Conservation (phyloP, 1,284 basidiomycete genomes). For the Rhodotorula sp. region DNA sequence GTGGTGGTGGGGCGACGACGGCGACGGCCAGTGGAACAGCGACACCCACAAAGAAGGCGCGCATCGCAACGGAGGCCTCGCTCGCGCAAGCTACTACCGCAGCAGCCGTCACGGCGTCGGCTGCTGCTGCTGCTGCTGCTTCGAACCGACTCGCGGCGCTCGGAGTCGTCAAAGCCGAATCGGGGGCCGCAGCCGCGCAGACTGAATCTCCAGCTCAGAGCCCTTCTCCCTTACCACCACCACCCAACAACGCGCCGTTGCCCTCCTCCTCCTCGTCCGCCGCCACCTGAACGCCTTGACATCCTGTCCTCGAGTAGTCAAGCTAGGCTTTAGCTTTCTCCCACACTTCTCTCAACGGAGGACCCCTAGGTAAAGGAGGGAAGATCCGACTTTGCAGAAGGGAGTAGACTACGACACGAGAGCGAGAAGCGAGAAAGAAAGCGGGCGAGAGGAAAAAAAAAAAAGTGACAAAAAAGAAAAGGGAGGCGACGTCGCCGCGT, state of each 20-base stretch:
- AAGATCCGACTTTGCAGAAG: too few relatives aligned
- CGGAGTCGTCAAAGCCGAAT: constrained; percentile 8
- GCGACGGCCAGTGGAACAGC: background rate
- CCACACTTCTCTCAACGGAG: too few relatives aligned
- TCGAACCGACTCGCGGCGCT: constrained; percentile 10
- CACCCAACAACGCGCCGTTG: background rate
- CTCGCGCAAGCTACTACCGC: background rate
- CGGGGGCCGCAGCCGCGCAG: background rate
- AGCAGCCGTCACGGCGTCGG: background rate
- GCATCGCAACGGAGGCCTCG: background rate
- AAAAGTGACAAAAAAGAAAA: background rate
- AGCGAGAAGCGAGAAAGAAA: background rate
- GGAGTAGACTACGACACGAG: constrained; percentile 5
- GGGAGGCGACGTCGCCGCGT: too few relatives aligned
- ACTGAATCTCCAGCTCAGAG: constrained; percentile 6
- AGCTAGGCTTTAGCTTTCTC: too few relatives aligned
- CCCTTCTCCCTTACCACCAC: background rate
- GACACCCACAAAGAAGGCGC: constrained; percentile 11
- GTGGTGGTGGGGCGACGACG: background rate
- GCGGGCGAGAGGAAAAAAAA: background rate
- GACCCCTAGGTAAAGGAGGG: background rate
- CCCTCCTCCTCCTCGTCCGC: background rate
- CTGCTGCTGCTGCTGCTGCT: background rate
- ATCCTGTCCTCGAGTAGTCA: too few relatives aligned
- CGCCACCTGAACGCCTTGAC: too few relatives aligned